A percentile compares a stretch with the other conserved stretches of the same genome.
Evolutionary conservation across 2,329 filamentous ascomycete species (phyloP).

Genomic region (Stemphylium vesicarium): DNA sequence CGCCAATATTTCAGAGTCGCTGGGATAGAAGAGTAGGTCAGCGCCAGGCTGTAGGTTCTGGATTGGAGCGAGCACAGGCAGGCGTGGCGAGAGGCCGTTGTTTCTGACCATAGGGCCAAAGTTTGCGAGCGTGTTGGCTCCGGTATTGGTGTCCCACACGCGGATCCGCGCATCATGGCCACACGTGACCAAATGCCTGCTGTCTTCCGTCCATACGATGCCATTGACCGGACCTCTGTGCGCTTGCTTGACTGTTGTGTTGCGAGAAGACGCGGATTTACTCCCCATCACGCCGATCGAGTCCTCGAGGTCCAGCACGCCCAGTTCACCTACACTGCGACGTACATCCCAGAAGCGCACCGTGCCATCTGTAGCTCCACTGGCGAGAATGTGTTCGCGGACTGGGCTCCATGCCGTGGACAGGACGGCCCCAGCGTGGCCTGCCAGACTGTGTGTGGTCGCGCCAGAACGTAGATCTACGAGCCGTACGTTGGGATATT

Average conservation of each 20-base stretch:
- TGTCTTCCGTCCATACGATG: conserved; percentile 82
- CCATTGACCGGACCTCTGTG: conserved; percentile 86
- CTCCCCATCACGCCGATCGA: conserved; percentile 67
- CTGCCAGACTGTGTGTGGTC: conserved; percentile 60
- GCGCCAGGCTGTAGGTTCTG: conserved; percentile 62
- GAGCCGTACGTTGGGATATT: conserved; percentile 81
- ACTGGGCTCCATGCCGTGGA: conserved; percentile 81
- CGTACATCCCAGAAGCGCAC: conserved; percentile 88
- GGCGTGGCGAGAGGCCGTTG: conserved; percentile 50
- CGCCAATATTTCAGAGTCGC: conserved; percentile 74
- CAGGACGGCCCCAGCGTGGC: conserved; percentile 61
- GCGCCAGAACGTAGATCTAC: conserved; percentile 86
- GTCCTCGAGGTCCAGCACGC: conserved; percentile 83
- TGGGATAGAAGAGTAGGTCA: conserved; percentile 80
- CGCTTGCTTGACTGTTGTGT: conserved; percentile 57
- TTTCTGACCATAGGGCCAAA: conserved; percentile 87
- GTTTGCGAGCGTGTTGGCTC: conserved; percentile 85
- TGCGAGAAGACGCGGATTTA: conserved; percentile 49
- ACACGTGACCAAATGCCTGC: conserved; percentile 75
- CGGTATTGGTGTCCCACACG: conserved; percentile 82
- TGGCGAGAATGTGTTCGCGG: conserved; percentile 79
- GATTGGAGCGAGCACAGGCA: conserved; percentile 64
- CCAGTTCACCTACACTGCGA: conserved; percentile 76
- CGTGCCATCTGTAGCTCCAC: conserved; percentile 82
- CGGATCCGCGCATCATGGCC: conserved; percentile 85